These are phyloP conservation scores for Luvunga scandens DNA, from an alignment of 345 rosid genomes.

Conservation along the genomic window DNA sequence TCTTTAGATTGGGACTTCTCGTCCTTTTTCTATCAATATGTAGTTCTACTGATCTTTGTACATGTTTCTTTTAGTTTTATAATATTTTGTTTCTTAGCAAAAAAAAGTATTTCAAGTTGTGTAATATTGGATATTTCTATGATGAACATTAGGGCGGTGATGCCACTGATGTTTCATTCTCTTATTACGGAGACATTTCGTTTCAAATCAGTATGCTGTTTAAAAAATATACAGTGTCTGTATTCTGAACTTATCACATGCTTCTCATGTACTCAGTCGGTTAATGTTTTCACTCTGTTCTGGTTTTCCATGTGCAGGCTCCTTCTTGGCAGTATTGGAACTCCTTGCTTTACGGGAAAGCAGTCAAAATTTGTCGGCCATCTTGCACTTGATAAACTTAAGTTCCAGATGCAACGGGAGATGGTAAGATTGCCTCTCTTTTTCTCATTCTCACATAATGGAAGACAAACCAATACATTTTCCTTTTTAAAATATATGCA, in stretches of 20 bases:
- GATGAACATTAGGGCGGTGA: not conserved
- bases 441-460: not conserved
- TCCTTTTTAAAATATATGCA: not conserved
- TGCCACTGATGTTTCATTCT: not conserved
- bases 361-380: slow-evolving; percentile 61
- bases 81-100: too few relatives aligned
- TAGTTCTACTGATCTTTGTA: too few relatives aligned
- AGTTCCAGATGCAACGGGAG: slow-evolving; percentile 47
- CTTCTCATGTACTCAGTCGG: not conserved
- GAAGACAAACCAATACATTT: not conserved
- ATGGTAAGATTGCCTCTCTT: slow-evolving; percentile 36
- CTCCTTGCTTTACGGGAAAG: slow-evolving; percentile 50
- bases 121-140: not conserved
- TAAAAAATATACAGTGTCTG: not conserved
- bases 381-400: slow-evolving; percentile 42
- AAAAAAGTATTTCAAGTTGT: not conserved
- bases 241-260: not conserved
- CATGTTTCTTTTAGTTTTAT: too few relatives aligned
- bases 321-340: slow-evolving; percentile 59
- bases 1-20: too few relatives aligned
- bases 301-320: slow-evolving; percentile 49
- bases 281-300: not conserved
- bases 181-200: not conserved
- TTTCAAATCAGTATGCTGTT: not conserved
- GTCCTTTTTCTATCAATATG: too few relatives aligned